Evolutionary conservation across 23 red algal genomes (phyloP).

Genomic region (Cyanidium caldarium): DNA sequence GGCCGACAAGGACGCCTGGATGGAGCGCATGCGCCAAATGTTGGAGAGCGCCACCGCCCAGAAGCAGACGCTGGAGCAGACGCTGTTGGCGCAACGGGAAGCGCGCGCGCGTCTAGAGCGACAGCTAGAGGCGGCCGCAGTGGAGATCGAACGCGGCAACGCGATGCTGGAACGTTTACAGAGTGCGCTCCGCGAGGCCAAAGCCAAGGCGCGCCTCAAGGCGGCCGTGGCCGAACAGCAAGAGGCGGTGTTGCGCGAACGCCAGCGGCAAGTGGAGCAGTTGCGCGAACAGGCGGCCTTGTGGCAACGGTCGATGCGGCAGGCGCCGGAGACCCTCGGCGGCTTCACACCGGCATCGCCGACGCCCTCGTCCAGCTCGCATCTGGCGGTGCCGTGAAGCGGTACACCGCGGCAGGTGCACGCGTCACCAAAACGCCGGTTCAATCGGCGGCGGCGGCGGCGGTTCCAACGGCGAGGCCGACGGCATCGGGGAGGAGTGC

Average conservation of each 20-base stretch:
- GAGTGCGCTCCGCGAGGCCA: neutral
- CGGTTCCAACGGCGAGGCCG: no score
- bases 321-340: no score
- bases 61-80: neutral
- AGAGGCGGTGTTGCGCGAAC: neutral
- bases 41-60: neutral
- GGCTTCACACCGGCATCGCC: no score
- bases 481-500: no score
- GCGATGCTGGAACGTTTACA: neutral
- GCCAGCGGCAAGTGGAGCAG: neutral
- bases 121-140: neutral
- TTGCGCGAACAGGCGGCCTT: neutral
- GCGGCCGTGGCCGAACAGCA: slow-evolving; percentile 1
- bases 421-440: no score
- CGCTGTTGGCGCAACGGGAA: neutral
- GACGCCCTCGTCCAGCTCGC: no score
- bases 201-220: neutral
- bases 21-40: slow-evolving; percentile 7
- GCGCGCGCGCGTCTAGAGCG: neutral
- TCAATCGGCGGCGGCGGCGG: no score
- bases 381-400: no score
- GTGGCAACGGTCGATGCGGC: no score
- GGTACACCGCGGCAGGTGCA: no score
- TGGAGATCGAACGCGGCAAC: neutral
- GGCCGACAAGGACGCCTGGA: neutral